Percentiles rank a stretch among this genome's conserved stretches.
Evolutionary conservation across 768 basidiomycete species (phyloP).

Genomic region (Hortiboletus campestris): DNA sequence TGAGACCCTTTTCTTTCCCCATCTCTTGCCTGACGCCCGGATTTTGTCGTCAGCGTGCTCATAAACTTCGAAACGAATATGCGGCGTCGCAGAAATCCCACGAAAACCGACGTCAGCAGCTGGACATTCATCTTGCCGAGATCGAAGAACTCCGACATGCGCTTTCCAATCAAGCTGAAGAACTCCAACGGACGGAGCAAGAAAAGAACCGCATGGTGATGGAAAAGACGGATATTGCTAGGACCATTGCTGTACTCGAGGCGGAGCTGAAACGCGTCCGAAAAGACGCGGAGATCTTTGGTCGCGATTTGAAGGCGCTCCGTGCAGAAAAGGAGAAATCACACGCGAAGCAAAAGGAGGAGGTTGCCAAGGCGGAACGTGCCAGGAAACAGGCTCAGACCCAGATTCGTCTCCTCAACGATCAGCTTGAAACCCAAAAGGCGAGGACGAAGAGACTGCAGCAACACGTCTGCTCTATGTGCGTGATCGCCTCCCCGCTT

Average conservation of each 20-base stretch:
- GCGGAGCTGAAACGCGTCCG: constrained; percentile 73
- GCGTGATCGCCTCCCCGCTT: constrained; percentile 26
- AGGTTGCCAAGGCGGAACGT: constrained; percentile 54
- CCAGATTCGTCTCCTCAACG: constrained; percentile 63
- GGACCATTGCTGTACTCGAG: constrained; percentile 66
- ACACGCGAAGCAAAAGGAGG: constrained; percentile 54
- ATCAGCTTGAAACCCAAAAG: constrained; percentile 58
- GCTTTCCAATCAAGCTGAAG: constrained; percentile 56
- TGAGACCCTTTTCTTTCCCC: neutral
- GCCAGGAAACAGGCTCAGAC: constrained; percentile 65
- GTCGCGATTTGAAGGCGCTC: constrained; percentile 69
- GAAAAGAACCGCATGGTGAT: constrained; percentile 61
- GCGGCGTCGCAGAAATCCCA: constrained; percentile 62
- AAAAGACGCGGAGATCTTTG: constrained; percentile 74
- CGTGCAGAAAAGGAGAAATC: constrained; percentile 65
- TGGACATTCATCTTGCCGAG: constrained; percentile 69
- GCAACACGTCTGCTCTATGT: constrained; percentile 62
- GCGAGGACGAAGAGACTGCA: constrained; percentile 39
- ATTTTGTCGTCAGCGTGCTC: constrained; percentile 45
- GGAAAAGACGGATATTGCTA: constrained; percentile 65
- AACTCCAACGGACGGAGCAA: constrained; percentile 60
- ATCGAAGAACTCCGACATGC: constrained; percentile 75
- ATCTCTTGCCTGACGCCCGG: neutral
- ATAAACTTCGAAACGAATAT: constrained; percentile 62
- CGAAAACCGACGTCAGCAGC: constrained; percentile 67